These are phyloP conservation scores for Aureobasidium leucospermi DNA, from an alignment of 2,329 filamentous ascomycete genomes.

Conservation along the genomic window DNA sequence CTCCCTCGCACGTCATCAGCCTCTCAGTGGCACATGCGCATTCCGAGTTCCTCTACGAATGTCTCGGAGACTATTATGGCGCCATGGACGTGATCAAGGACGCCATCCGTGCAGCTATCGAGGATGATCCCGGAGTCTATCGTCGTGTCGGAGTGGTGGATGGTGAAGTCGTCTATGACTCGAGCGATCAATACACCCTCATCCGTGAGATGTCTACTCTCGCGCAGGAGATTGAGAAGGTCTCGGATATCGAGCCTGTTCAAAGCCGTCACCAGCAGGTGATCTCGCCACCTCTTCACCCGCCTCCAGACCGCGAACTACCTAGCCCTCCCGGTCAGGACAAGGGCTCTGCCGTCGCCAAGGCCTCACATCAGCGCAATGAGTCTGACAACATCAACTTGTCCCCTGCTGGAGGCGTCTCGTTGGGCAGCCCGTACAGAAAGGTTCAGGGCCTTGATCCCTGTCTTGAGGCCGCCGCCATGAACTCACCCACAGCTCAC, in stretches of 20 bases:
- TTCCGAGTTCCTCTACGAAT: constrained; percentile 88
- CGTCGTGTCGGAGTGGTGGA: too few species aligned
- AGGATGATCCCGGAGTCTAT: too few species aligned
- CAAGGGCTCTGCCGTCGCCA: neutral
- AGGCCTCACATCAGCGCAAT: neutral
- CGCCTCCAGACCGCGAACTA: neutral
- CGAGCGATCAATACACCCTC: constrained; percentile 81
- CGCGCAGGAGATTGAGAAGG: constrained; percentile 62
- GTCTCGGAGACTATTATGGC: constrained; percentile 69
- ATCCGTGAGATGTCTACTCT: constrained; percentile 81
- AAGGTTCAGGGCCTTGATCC: neutral
- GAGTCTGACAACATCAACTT: neutral
- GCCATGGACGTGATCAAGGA: constrained; percentile 71
- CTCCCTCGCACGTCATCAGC: constrained; percentile 82
- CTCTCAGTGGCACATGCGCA: constrained; percentile 89
- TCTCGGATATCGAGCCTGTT: neutral
- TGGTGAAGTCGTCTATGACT: constrained; percentile 52
- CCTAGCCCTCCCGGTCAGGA: neutral
- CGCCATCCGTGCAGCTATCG: constrained; percentile 75
- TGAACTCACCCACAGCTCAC: neutral
- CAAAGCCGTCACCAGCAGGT: neutral
- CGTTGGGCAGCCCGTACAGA: neutral
- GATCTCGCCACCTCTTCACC: neutral
- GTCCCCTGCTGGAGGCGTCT: neutral
- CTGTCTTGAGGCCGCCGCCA: neutral